Evolutionary conservation across 2,329 filamentous ascomycete species (phyloP).

Genomic region (Colletotrichum costaricense): DNA sequence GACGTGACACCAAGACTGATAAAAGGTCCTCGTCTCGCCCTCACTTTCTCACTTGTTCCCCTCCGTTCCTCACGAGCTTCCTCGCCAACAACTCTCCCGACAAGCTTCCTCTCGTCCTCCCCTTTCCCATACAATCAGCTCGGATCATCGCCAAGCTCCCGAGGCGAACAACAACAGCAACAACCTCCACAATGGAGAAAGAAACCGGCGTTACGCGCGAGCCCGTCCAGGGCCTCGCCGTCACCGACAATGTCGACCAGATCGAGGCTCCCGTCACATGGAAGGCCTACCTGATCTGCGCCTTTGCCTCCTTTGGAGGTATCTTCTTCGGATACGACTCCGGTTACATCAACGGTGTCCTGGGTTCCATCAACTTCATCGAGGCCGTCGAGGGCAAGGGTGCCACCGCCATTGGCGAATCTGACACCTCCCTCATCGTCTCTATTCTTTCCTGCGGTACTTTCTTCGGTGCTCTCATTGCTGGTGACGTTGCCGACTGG

Average conservation of each 20-base stretch:
- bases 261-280: slow-evolving; percentile 77
- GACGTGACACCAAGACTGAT: slow-evolving; percentile 25
- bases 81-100: slow-evolving; percentile 4
- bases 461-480: slow-evolving; percentile 82
- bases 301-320: slow-evolving; percentile 77
- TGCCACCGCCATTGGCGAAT: slow-evolving; percentile 48
- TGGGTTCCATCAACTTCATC: slow-evolving; percentile 64
- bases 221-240: slow-evolving; percentile 45
- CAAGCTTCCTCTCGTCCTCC: slow-evolving; percentile 23
- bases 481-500: slow-evolving; percentile 80
- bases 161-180: slow-evolving; percentile 4
- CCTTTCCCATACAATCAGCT: not conserved
- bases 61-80: slow-evolving; percentile 28
- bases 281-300: slow-evolving; percentile 77
- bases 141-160: slow-evolving; percentile 16
- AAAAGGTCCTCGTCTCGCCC: slow-evolving; percentile 32
- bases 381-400: slow-evolving; percentile 58
- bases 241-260: slow-evolving; percentile 64
- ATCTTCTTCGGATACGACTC: slow-evolving; percentile 86
- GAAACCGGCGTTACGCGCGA: slow-evolving; percentile 30
- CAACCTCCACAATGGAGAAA: slow-evolving; percentile 31
- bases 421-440: slow-evolving; percentile 69
- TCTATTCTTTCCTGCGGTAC: slow-evolving; percentile 83
- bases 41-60: not conserved
- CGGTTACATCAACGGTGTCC: slow-evolving; percentile 78